Evolutionary conservation across 805 yeast genomes (phyloP).

Genomic region (Kodamaea laetipori): DNA sequence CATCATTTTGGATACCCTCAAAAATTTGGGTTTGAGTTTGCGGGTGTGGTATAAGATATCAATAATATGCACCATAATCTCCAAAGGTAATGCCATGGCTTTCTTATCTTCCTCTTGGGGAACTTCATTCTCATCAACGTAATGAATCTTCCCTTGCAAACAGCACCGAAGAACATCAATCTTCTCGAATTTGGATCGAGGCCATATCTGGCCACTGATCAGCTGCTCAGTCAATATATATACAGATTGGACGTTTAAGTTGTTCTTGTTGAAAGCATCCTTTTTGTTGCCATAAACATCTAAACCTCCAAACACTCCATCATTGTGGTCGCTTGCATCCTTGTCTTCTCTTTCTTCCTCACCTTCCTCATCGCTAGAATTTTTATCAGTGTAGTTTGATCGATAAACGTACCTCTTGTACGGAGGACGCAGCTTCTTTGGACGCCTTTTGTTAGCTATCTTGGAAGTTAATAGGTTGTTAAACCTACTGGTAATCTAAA

Average conservation of each 20-base stretch:
- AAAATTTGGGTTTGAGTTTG: slow-evolving; percentile 47
- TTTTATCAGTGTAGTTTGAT: slow-evolving; percentile 31
- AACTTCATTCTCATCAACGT: slow-evolving; percentile 11
- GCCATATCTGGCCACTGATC: slow-evolving; percentile 43
- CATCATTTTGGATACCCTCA: slow-evolving; percentile 64
- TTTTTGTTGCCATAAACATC: slow-evolving; percentile 25
- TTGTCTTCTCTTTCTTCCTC: slow-evolving; percentile 22
- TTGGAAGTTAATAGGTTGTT: slow-evolving; percentile 17
- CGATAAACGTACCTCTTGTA: slow-evolving; percentile 73
- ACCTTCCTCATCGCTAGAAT: slow-evolving; percentile 29
- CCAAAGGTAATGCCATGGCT: slow-evolving; percentile 36
- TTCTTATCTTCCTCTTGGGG: slow-evolving; percentile 19
- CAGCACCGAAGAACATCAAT: slow-evolving; percentile 47
- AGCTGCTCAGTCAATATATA: slow-evolving; percentile 34
- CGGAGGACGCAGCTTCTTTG: slow-evolving; percentile 79
- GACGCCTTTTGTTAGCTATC: slow-evolving; percentile 88
- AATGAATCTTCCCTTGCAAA: slow-evolving; percentile 25
- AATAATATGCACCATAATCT: slow-evolving; percentile 34
- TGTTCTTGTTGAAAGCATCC: slow-evolving; percentile 29
- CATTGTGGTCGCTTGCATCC: slow-evolving; percentile 24
- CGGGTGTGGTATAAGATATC: slow-evolving; percentile 32
- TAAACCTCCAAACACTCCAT: slow-evolving; percentile 8
- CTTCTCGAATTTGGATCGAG: slow-evolving; percentile 52
- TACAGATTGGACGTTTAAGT: slow-evolving; percentile 32
- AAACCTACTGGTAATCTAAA: background rate